Conservation (phyloP, 805 yeast genomes). For the Vanderwaltozyma polyspora region DNA sequence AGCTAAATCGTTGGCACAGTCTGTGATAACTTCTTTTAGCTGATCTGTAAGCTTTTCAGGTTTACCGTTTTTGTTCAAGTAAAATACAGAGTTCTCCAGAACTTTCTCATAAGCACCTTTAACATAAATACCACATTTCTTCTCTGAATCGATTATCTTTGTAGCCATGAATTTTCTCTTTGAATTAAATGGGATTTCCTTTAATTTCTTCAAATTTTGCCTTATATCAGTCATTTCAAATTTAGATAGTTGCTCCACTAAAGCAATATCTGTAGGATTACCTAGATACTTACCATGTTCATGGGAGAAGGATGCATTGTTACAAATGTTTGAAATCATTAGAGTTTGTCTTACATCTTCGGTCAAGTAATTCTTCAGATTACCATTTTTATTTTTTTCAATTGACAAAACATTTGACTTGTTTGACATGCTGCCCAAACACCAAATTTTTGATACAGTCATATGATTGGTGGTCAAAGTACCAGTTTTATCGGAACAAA, state of each 20-base stretch:
- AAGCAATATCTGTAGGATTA: conserved; percentile 90
- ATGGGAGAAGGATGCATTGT: conserved; percentile 57
- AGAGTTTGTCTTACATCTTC: conserved; percentile 44
- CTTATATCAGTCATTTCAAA: conserved; percentile 69
- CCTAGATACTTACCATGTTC: conserved; percentile 71
- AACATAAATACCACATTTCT: conserved; percentile 49
- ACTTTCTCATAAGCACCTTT: conserved; percentile 89
- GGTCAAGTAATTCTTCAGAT: conserved; percentile 35
- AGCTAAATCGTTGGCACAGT: conserved; percentile 57
- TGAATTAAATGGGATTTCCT: conserved; percentile 80
- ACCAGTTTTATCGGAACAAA: conserved; percentile 86
- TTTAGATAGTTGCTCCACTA: conserved; percentile 58
- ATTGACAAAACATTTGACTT: conserved; percentile 29
- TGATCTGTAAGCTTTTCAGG: conserved; percentile 46
- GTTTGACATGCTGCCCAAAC: conserved; percentile 44
- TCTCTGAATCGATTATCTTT: conserved; percentile 43
- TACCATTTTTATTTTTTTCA: conserved; percentile 35
- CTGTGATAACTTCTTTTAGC: conserved; percentile 35
- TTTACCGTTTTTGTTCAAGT: conserved; percentile 48
- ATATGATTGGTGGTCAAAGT: conserved; percentile 84
- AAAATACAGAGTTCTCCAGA: conserved; percentile 47
- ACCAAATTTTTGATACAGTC: conserved; percentile 81
- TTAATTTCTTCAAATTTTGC: conserved; percentile 39
- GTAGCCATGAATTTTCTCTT: conserved; percentile 87
- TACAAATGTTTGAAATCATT: conserved; percentile 63